Base-by-base conservation (phyloP, 495 filamentous ascomycete species). In the Penicillium diatomitis region DNA sequence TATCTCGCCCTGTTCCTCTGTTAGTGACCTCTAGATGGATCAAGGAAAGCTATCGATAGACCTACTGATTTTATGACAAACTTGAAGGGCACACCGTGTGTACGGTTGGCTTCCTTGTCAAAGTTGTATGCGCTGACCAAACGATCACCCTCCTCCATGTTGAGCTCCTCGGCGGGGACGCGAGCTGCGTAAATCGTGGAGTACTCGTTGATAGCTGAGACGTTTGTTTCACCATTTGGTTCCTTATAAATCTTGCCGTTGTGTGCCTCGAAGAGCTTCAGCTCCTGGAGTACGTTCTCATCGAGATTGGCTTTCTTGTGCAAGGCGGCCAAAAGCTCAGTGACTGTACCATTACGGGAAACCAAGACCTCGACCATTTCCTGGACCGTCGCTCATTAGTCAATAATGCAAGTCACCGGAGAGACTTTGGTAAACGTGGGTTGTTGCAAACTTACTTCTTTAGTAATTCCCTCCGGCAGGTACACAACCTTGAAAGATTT, bases 61-160 rank as follows among this genome's bases (percentile, higher is more conserved):
- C 82, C 63, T 71, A 91, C 89, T 55, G 84, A 79, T 60, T 89
- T 90, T 38, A 97, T 61, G 37, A 94, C 72, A 64, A 99, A 96
- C 54, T 79, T 82, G 73, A 99, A 99, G 2, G 92, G 91, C 50
- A 95, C 78, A 4, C 90, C 87, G 53, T 88, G 84, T 3, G 80
- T 64, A 53, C 90, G 85, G 64, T 65, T 83, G 0, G 84, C 78
- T 55, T 99, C 92, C 47, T 81, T 82, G 53, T 97, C 90, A 66
- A 91, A 99, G 65, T 96, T 94, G 62, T 88, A 94, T 31, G 83
- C 85, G 52, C 83, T 78, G 46, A 96, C 85, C 46, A 82, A 72
- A 20, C 70, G 68, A 38, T 83, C 80, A 9, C 66, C 76, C 38
- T 69, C 72, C 7, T 79, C 75, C 52, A 71, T 71, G 4, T 84